Percentiles rank a stretch among this genome's conserved stretches.
phyloP scores from a whole-genome alignment of 2,329 filamentous ascomycete genomes.

The Calycina herbarum region DNA sequence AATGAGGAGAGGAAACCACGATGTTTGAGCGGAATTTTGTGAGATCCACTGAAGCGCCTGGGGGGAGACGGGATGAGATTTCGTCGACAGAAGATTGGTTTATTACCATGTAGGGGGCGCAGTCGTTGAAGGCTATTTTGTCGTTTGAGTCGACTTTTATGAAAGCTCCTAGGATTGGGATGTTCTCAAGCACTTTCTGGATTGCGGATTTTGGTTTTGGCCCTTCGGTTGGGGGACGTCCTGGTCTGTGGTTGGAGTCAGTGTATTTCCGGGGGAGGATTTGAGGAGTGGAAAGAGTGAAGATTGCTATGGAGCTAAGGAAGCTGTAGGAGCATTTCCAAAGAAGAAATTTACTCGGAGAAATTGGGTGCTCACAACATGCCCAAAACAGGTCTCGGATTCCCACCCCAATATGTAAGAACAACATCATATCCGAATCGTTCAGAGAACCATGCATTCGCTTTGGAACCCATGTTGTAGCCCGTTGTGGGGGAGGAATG shows the following conservation, averaged over 20 bases:
- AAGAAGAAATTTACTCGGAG: too few species aligned
- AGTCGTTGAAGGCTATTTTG: conserved; percentile 70
- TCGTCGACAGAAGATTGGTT: conserved; percentile 69
- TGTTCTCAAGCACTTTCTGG: conserved; percentile 19
- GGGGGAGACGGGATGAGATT: conserved; percentile 57
- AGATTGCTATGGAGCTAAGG: too few species aligned
- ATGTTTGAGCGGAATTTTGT: conserved; percentile 74
- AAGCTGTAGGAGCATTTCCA: too few species aligned
- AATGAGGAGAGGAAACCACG: conserved; percentile 59
- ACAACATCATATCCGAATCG: conserved; percentile 63
- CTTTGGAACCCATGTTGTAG: conserved; percentile 61
- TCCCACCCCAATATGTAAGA: conserved; percentile 65
- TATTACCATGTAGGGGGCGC: conserved; percentile 72
- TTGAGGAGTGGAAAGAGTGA: too few species aligned
- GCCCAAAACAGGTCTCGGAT: conserved; percentile 61
- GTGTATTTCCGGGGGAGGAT: too few species aligned
- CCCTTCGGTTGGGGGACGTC: conserved; percentile 22
- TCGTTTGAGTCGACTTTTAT: conserved; percentile 37
- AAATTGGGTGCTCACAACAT: conserved; percentile 18
- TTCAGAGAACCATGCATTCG: conserved; percentile 66
- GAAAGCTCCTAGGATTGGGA: conserved; percentile 26
- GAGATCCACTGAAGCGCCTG: conserved; percentile 56
- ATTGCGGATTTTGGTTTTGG: conserved; percentile 18
- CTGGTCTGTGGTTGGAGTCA: conserved; percentile 9
- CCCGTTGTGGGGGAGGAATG: conserved; percentile 58